These are phyloP conservation scores for Trypanosoma congolense DNA, from an alignment of 208 protist genomes.

Conservation along the genomic window DNA sequence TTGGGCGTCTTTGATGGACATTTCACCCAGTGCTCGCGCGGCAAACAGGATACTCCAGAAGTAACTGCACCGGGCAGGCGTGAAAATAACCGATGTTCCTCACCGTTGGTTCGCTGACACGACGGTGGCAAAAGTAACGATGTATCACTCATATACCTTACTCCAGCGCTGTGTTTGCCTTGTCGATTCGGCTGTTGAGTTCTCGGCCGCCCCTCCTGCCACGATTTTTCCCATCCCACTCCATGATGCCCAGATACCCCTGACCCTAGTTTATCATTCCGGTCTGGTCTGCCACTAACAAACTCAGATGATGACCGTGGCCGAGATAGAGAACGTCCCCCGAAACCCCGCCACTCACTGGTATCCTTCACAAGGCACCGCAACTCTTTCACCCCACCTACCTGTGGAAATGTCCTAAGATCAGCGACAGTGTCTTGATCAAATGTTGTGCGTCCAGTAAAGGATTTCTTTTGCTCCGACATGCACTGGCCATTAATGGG, in stretches of 20 bases:
- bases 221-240: too few species aligned
- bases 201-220: neutral
- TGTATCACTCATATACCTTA: neutral
- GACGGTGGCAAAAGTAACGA: neutral
- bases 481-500: neutral
- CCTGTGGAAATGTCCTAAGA: slow-evolving; percentile 6
- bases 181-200: neutral
- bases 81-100: neutral
- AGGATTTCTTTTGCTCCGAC: neutral
- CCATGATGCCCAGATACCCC: too few species aligned
- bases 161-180: neutral
- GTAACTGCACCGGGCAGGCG: neutral
- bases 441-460: slow-evolving; percentile 2
- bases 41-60: neutral
- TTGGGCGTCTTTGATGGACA: neutral
- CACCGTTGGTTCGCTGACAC: neutral
- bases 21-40: neutral
- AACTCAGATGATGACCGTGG: neutral
- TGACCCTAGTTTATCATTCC: too few species aligned
- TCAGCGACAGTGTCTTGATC: slow-evolving; percentile 8
- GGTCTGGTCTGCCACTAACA: neutral
- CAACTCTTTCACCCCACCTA: slow-evolving; percentile 4
- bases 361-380: neutral
- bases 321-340: neutral
- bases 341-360: neutral